Percentiles rank a stretch among this genome's conserved stretches.
phyloP scores from a whole-genome alignment of 2,329 filamentous ascomycete species.

The Aspergillus fischeri region DNA sequence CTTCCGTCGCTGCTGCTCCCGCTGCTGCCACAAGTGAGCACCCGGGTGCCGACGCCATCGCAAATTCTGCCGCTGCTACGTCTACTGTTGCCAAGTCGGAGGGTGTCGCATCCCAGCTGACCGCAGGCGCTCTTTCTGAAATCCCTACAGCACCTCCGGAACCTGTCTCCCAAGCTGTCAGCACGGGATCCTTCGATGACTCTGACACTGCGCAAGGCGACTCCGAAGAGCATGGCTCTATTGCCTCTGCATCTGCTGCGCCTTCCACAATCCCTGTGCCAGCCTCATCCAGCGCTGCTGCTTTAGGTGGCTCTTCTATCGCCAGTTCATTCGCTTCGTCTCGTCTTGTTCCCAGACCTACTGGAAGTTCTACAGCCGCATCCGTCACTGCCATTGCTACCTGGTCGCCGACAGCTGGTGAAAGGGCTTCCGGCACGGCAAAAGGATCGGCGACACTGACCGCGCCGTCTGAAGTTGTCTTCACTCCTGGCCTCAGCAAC shows the following conservation, averaged over 20 bases:
- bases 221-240: not conserved
- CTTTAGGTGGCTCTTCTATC: not conserved
- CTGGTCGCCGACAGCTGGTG: not conserved
- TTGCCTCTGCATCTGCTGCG: not conserved
- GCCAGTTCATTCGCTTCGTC: not conserved
- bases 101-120: not conserved
- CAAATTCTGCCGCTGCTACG: not conserved
- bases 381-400: not conserved
- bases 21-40: not conserved
- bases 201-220: not conserved
- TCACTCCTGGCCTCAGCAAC: constrained; percentile 21
- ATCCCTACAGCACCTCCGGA: not conserved
- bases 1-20: not conserved
- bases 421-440: not conserved
- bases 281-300: not conserved
- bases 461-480: constrained; percentile 11
- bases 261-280: not conserved
- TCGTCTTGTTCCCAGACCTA: not conserved
- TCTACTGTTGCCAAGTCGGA: not conserved
- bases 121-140: not conserved
- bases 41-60: not conserved
- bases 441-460: constrained; percentile 2
- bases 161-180: not conserved
- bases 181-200: not conserved
- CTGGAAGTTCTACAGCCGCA: not conserved